These are phyloP conservation scores for Teratosphaeria epicoccoides DNA, from an alignment of 2,329 filamentous ascomycete genomes.

Conservation along the genomic window DNA sequence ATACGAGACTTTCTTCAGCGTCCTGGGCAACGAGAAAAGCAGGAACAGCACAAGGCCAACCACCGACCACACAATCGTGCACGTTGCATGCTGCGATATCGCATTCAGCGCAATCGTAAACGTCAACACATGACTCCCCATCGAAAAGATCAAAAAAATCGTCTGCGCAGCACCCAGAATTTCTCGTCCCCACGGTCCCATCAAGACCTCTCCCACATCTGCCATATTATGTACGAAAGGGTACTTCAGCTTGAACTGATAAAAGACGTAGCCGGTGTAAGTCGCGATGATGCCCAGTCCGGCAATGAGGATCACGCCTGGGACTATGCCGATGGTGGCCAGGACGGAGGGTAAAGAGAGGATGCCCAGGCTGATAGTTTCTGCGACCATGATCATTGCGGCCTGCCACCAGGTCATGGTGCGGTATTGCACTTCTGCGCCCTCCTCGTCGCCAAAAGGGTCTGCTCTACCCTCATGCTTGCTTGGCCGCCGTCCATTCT, in stretches of 20 bases:
- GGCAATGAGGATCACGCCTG: constrained; percentile 42
- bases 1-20: constrained; percentile 52
- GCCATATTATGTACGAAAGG: constrained; percentile 50
- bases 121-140: constrained; percentile 58
- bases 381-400: constrained; percentile 45
- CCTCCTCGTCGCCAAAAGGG: constrained; percentile 5
- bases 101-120: constrained; percentile 62
- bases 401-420: constrained; percentile 44
- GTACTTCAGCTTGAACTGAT: constrained; percentile 46
- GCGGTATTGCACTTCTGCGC: constrained; percentile 39
- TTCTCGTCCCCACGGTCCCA: constrained; percentile 52
- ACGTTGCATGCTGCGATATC: constrained; percentile 51
- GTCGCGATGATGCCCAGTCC: constrained; percentile 46
- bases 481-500: background rate
- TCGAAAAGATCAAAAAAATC: constrained; percentile 57
- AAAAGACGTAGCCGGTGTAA: constrained; percentile 51
- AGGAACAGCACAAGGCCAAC: constrained; percentile 49
- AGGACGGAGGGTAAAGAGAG: constrained; percentile 43
- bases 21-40: constrained; percentile 50
- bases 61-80: constrained; percentile 55
- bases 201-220: constrained; percentile 54
- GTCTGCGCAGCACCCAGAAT: constrained; percentile 52
- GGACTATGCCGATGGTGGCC: constrained; percentile 43
- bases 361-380: constrained; percentile 43
- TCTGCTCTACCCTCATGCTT: constrained; percentile 2